These are phyloP conservation scores for Leccinum fibrillosum DNA, from an alignment of 768 basidiomycete species.

Conservation along the genomic window DNA sequence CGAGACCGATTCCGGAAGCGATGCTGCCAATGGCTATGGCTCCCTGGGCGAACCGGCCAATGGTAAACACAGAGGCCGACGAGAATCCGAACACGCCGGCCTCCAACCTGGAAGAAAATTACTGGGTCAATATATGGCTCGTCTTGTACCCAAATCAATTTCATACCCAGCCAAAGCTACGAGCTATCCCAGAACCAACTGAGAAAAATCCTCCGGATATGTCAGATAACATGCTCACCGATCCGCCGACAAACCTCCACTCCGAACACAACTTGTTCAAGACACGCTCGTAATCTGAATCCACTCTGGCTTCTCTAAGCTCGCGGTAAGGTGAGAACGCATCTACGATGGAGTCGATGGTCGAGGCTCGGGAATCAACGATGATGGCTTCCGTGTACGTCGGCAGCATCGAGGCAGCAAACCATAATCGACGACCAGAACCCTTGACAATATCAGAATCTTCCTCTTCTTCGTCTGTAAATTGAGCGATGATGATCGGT, in stretches of 20 bases:
- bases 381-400: constrained; percentile 42
- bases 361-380: constrained; percentile 22
- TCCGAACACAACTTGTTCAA: constrained; percentile 50
- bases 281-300: constrained; percentile 51
- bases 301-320: constrained; percentile 36
- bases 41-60: constrained; percentile 44
- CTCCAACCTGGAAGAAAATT: constrained; percentile 30
- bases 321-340: constrained; percentile 57
- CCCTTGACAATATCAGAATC: background rate
- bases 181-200: constrained; percentile 36
- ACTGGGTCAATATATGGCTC: constrained; percentile 1
- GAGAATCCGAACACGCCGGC: constrained; percentile 66
- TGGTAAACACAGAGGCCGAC: constrained; percentile 46
- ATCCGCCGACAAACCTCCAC: constrained; percentile 64
- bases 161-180: constrained; percentile 58
- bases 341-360: constrained; percentile 41
- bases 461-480: constrained; percentile 15
- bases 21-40: constrained; percentile 58
- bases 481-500: constrained; percentile 19
- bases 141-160: background rate
- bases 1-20: constrained; percentile 62
- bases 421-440: constrained; percentile 24
- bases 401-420: constrained; percentile 39
- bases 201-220: background rate
- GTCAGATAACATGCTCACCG: constrained; percentile 36